phyloP scores from a whole-genome alignment of 495 filamentous ascomycete species.

The Penicillium bovifimosum region DNA sequence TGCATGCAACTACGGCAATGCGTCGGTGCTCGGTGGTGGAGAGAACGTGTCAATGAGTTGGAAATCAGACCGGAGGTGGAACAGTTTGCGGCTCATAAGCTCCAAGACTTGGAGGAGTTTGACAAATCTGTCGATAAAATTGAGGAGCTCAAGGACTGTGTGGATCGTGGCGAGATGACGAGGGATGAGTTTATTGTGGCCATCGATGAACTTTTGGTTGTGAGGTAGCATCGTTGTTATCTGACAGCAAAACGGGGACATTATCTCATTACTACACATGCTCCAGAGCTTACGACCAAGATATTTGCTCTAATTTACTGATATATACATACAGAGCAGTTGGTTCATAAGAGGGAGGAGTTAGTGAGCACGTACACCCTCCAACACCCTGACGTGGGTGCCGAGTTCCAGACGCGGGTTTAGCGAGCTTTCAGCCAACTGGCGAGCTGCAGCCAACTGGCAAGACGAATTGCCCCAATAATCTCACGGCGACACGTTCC shows the following conservation, averaged over 20 bases:
- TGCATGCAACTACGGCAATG: slow-evolving; percentile 14
- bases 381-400: no score
- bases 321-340: no score
- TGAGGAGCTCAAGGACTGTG: background rate
- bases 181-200: slow-evolving; percentile 15
- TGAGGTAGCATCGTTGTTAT: background rate
- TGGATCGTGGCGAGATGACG: slow-evolving; percentile 5
- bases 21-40: slow-evolving; percentile 14
- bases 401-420: no score
- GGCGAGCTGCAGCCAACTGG: no score
- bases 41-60: slow-evolving; percentile 2
- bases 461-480: no score
- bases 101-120: slow-evolving; percentile 1
- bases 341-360: no score
- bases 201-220: background rate
- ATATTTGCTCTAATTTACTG: no score
- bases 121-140: background rate
- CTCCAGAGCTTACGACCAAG: background rate
- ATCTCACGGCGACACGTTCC: no score
- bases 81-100: background rate
- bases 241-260: no score
- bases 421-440: no score
- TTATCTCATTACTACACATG: background rate
- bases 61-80: slow-evolving; percentile 5
- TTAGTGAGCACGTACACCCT: no score